These are phyloP conservation scores for Colletotrichum truncatum DNA, from an alignment of 2,329 filamentous ascomycete species.

Conservation along the genomic window DNA sequence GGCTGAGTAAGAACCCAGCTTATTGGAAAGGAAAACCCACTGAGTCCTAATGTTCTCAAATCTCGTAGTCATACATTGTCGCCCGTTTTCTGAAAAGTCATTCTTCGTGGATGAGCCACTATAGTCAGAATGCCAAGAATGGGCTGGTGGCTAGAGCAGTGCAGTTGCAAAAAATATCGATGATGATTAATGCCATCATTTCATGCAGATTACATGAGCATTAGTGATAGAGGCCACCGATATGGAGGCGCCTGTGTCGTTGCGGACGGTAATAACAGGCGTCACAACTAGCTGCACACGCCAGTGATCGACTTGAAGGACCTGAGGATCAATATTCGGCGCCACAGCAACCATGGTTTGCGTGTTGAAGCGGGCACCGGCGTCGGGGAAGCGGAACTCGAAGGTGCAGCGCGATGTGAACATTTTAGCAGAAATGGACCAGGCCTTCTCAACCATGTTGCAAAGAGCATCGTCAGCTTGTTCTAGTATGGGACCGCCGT, in stretches of 20 bases:
- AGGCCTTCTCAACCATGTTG: slow-evolving; percentile 49
- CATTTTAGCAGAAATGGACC: slow-evolving; percentile 57
- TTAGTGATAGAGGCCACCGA: slow-evolving; percentile 53
- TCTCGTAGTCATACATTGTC: not conserved
- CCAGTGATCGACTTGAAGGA: slow-evolving; percentile 59
- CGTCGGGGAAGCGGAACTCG: slow-evolving; percentile 60
- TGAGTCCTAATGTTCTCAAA: not conserved
- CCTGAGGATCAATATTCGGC: slow-evolving; percentile 47
- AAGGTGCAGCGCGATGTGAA: slow-evolving; percentile 54
- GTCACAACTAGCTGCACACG: slow-evolving; percentile 64
- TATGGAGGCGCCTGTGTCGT: slow-evolving; percentile 57
- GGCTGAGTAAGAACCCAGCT: not conserved
- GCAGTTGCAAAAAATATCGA: not conserved
- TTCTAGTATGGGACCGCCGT: slow-evolving; percentile 36
- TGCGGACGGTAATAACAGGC: slow-evolving; percentile 62
- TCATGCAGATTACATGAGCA: slow-evolving; percentile 59
- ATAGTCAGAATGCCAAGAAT: too few species aligned
- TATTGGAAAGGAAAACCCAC: not conserved
- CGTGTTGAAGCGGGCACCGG: slow-evolving; percentile 56
- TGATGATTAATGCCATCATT: not conserved
- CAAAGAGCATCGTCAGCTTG: slow-evolving; percentile 54
- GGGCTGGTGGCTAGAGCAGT: too few species aligned
- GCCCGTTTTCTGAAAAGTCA: not conserved
- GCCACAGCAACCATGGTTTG: slow-evolving; percentile 59
- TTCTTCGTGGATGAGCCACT: too few species aligned